Percentiles rank a stretch among this genome's conserved stretches.
Conservation (phyloP, 1,284 basidiomycete species). For the Trametes pubescens region DNA sequence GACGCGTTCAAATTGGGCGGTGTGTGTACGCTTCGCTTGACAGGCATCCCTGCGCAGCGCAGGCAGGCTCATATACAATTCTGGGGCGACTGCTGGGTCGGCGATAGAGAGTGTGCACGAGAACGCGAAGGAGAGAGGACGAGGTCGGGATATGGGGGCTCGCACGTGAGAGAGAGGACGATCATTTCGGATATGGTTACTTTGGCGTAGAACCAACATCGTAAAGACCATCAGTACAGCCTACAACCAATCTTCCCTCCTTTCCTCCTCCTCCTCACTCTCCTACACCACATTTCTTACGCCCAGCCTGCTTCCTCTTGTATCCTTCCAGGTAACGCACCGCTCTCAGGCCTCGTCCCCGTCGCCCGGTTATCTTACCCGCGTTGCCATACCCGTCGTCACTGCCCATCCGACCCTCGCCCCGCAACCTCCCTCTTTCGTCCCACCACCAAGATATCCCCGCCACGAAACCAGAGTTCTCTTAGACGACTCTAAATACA, state of each 20-base stretch:
- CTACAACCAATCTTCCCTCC: slow-evolving; percentile 37
- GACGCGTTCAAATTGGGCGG: slow-evolving; percentile 12
- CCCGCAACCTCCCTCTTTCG: slow-evolving; percentile 4
- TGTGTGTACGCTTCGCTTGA: slow-evolving; percentile 2
- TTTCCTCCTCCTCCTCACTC: slow-evolving; percentile 32
- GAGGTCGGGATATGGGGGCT: slow-evolving; percentile 1
- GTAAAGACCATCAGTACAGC: slow-evolving; percentile 40
- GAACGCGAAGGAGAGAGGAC: background rate
- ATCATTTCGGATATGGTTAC: slow-evolving; percentile 38
- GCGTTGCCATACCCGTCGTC: slow-evolving; percentile 28
- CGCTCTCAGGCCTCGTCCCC: background rate
- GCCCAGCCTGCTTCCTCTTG: slow-evolving; percentile 27
- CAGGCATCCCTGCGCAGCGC: slow-evolving; percentile 5
- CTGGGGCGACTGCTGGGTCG: background rate
- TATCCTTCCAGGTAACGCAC: slow-evolving; percentile 32
- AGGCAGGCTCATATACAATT: background rate
- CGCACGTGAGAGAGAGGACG: slow-evolving; percentile 38
- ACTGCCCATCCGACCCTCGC: slow-evolving; percentile 20
- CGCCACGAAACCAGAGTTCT: slow-evolving; percentile 20
- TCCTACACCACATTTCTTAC: slow-evolving; percentile 32
- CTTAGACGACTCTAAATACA: slow-evolving; percentile 37
- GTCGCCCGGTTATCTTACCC: slow-evolving; percentile 17
- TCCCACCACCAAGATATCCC: slow-evolving; percentile 26
- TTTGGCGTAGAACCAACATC: slow-evolving; percentile 39
- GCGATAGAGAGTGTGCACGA: background rate